phyloP scores from a whole-genome alignment of 768 basidiomycete species.

The Boletus subparvulus region DNA sequence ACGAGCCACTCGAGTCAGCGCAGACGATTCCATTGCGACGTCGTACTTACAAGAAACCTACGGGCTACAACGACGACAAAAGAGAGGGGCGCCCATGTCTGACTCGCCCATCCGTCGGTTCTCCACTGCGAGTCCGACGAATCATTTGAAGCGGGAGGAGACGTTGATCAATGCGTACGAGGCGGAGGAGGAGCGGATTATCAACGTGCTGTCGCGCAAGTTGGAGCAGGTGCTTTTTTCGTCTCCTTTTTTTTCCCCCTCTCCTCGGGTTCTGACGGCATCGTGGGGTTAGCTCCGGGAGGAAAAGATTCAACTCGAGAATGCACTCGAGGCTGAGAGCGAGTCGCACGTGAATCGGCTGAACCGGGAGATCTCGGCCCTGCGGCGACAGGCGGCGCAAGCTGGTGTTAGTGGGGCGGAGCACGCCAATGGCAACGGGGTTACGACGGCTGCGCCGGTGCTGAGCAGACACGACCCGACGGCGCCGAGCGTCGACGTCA shows the following conservation, averaged over 20 bases:
- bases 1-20: not conserved
- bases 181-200: constrained; percentile 87
- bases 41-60: too few relatives aligned
- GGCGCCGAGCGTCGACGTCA: constrained; percentile 48
- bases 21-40: too few relatives aligned
- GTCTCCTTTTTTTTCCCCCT: not conserved
- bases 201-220: constrained; percentile 79
- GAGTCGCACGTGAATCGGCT: constrained; percentile 81
- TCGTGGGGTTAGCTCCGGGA: constrained; percentile 59
- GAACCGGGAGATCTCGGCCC: constrained; percentile 63
- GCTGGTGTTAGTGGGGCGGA: constrained; percentile 8
- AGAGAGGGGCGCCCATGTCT: constrained; percentile 19
- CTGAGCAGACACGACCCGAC: constrained; percentile 27
- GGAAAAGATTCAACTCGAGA: constrained; percentile 83
- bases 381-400: constrained; percentile 44
- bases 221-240: constrained; percentile 63
- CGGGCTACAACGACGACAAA: not conserved
- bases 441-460: too few relatives aligned
- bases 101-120: constrained; percentile 56
- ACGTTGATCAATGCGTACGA: constrained; percentile 86
- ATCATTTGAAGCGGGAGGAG: constrained; percentile 53
- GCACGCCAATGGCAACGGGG: constrained; percentile 18
- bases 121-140: constrained; percentile 53
- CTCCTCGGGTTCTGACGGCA: not conserved
- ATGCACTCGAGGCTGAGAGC: constrained; percentile 80